Conservation (phyloP, 495 filamentous ascomycete species). For the Talaromyces liani region DNA sequence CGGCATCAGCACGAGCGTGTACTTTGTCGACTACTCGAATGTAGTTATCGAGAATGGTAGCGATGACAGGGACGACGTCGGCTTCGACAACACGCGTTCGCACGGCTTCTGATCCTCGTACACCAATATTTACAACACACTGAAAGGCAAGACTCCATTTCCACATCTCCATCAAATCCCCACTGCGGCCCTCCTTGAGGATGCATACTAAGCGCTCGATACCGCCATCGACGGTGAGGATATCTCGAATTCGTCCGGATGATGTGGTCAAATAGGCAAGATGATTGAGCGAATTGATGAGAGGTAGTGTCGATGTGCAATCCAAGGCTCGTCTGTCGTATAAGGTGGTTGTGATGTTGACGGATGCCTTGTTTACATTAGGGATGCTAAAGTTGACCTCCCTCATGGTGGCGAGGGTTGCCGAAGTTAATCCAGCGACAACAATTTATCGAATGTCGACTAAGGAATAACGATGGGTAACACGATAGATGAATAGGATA, state of each 20-base stretch:
- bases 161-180: conserved; percentile 99
- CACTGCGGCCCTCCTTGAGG: conserved; percentile 89
- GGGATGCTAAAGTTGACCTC: conserved; percentile 99
- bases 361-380: conserved; percentile 98
- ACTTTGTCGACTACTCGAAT: conserved; percentile 90
- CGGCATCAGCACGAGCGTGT: conserved; percentile 71
- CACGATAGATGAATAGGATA: background rate
- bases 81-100: conserved; percentile 94
- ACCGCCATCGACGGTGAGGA: conserved; percentile 95
- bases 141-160: conserved; percentile 99
- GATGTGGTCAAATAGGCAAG: conserved; percentile 97
- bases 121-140: conserved; percentile 97
- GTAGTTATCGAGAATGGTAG: conserved; percentile 98
- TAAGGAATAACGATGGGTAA: background rate
- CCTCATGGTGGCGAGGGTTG: conserved; percentile 57
- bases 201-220: conserved; percentile 95
- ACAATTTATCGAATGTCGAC: background rate
- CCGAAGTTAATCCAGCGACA: background rate
- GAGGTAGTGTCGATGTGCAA: conserved; percentile 92
- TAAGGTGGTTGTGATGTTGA: conserved; percentile 96
- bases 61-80: conserved; percentile 98
- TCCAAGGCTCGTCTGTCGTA: conserved; percentile 96
- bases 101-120: conserved; percentile 88
- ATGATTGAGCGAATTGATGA: conserved; percentile 98
- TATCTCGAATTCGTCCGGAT: conserved; percentile 95